Percentiles rank a stretch among this genome's conserved stretches.
These are phyloP conservation scores for Cercospora beticola DNA, from an alignment of 2,329 filamentous ascomycete species.

Conservation along the genomic window DNA sequence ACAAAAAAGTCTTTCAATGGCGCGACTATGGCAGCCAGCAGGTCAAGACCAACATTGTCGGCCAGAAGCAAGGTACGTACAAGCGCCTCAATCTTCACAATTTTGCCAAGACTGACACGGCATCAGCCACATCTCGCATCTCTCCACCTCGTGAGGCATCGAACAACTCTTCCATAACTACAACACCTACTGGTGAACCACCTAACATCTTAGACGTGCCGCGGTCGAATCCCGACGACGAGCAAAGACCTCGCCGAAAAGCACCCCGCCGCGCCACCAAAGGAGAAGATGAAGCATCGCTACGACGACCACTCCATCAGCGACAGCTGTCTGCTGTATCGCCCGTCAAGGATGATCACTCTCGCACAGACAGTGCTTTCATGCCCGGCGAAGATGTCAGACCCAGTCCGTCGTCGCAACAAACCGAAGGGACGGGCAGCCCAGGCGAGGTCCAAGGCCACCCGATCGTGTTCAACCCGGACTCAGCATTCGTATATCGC, in stretches of 20 bases:
- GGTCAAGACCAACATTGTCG: conserved; percentile 49
- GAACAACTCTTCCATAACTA: background rate
- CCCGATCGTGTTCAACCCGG: conserved; percentile 20
- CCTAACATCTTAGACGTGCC: conserved; percentile 3
- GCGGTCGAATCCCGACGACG: background rate
- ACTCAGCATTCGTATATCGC: conserved; percentile 20
- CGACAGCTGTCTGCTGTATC: background rate
- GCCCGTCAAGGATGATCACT: background rate
- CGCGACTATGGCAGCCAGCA: conserved; percentile 51
- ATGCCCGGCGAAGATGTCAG: conserved; percentile 1
- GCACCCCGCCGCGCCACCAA: background rate
- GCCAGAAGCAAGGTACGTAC: conserved; percentile 14
- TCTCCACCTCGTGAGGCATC: conserved; percentile 4
- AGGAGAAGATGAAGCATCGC: background rate
- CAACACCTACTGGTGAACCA: conserved; percentile 5
- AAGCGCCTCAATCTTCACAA: background rate
- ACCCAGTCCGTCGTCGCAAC: conserved; percentile 7
- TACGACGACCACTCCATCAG: background rate
- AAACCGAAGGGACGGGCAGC: conserved; percentile 2
- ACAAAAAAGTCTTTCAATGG: conserved; percentile 77
- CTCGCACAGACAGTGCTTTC: conserved; percentile 9
- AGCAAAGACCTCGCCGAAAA: conserved; percentile 4
- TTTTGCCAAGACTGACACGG: conserved; percentile 10
- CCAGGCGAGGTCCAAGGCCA: background rate
- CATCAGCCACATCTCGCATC: conserved; percentile 12